Evolutionary conservation across 441 rosid genomes (phyloP), one percentile per base, ranked within the genome.

Genomic region (Populus hybrid): DNA sequence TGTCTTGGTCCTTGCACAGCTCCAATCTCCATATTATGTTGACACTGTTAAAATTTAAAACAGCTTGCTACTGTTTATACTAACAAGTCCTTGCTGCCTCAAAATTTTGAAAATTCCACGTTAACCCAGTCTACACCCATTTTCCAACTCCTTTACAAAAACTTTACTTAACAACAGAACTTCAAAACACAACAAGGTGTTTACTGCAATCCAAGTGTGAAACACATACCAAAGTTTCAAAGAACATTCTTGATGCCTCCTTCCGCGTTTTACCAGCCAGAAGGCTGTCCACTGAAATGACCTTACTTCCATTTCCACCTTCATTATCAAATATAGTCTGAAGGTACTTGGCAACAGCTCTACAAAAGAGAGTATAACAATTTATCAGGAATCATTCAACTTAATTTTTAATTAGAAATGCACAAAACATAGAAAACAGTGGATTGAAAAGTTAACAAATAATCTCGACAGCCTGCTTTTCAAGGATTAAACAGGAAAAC

Each of bases 161-260:
- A 21, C 23, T 61, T 26, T 61, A 5, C 28, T 21, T 9, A 59
- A n/a, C 64, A 40, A 10, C 45, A 21, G 28, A 9, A n/a, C 65
- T 61, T 61, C 28, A 29, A 53, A 26, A 14, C 53, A 33, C 31
- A 29, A 29, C 21, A 42, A 61, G 31, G 12, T 8, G 12, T 16
- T 7, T 10, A 26, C 14, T n/a, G 16, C 7, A 12, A 10, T 24
- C 18, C 6, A 20, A 26, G 73, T 73, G 21, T 24, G 69, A 72
- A 33, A 33, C 45, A 74, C 94, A 74, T 91, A 97, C 99, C 98
- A 97, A 85, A 72, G 99, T 90, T 83, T 97, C 99, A 20, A 97
- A 97, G 80, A 97, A 97, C 99, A 97, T 88, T 82, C 99, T 92
- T 2, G 99, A 92, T 40, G 99, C 99, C 85, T 97, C 99, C 85